Conservation (phyloP, 1,284 basidiomycete species). For the Cutaneotrichosporon dermatis region DNA sequence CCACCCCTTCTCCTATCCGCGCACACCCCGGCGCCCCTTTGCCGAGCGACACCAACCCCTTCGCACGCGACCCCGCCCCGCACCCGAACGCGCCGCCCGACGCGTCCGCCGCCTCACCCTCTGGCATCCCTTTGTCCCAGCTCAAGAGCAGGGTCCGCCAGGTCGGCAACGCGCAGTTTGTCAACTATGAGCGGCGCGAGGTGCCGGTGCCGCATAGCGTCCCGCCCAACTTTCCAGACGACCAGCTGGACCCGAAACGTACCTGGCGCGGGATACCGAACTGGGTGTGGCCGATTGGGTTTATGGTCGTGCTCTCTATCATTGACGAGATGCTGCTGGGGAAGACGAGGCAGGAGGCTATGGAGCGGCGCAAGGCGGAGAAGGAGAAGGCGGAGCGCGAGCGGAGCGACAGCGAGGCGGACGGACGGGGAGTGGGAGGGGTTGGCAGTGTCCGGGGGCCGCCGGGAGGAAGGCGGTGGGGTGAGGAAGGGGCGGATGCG, state of each 20-base stretch:
- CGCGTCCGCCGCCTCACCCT: not conserved
- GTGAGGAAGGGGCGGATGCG: not conserved
- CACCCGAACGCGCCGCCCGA: not conserved
- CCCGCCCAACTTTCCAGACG: not conserved
- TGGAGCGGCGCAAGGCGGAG: too few species aligned
- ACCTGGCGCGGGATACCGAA: not conserved
- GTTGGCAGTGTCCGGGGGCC: too few species aligned
- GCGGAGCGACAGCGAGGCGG: too few species aligned
- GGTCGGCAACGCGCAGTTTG: not conserved
- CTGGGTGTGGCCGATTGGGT: not conserved
- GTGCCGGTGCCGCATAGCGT: not conserved
- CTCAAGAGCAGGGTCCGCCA: not conserved
- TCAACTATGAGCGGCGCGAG: not conserved
- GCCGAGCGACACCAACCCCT: not conserved
- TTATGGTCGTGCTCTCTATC: not conserved
- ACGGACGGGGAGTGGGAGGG: too few species aligned
- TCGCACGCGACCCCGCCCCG: not conserved
- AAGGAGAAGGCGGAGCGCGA: too few species aligned
- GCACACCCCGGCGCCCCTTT: not conserved
- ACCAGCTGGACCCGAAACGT: not conserved
- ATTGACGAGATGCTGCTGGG: not conserved
- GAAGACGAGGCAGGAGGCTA: not conserved
- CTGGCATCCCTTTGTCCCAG: not conserved
- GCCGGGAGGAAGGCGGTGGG: not conserved
- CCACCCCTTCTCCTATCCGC: not conserved